These are phyloP conservation scores for Nicotiana rustica DNA, from an alignment of 305 asterid species.

Conservation along the genomic window DNA sequence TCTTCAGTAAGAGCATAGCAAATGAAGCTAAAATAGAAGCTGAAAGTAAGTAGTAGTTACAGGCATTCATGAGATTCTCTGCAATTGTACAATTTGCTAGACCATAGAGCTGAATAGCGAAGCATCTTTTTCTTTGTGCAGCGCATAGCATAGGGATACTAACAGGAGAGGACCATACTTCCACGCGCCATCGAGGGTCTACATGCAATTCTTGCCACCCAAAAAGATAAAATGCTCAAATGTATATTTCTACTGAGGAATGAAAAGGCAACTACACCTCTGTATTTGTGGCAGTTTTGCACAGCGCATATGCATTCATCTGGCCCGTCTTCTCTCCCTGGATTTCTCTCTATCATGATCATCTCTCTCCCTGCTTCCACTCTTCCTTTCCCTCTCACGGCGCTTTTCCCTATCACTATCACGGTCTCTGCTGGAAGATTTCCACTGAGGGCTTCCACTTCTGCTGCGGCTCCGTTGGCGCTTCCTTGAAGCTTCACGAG, in stretches of 20 bases:
- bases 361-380: conserved; percentile 60
- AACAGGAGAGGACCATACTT: conserved; percentile 17
- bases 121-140: not conserved
- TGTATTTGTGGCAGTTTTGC: conserved; percentile 18
- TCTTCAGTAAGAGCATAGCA: conserved; percentile 23
- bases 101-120: conserved; percentile 5
- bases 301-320: conserved; percentile 27
- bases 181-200: not conserved
- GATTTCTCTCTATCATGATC: conserved; percentile 57
- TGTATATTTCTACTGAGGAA: not conserved
- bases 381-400: conserved; percentile 64
- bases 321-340: conserved; percentile 45
- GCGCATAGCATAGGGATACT: not conserved
- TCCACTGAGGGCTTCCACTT: conserved; percentile 79
- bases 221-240: conserved; percentile 13
- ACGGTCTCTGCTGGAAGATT: conserved; percentile 61
- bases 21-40: conserved; percentile 10
- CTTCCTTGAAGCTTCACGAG: conserved; percentile 66
- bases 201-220: not conserved
- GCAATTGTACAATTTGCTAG: conserved; percentile 32
- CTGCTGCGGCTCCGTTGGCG: conserved; percentile 75
- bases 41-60: not conserved
- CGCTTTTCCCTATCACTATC: conserved; percentile 63
- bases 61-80: conserved; percentile 22
- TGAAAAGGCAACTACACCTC: conserved; percentile 10